Evolutionary conservation across 106 monocot species (phyloP).

Genomic region (Cymbidium sinense): DNA sequence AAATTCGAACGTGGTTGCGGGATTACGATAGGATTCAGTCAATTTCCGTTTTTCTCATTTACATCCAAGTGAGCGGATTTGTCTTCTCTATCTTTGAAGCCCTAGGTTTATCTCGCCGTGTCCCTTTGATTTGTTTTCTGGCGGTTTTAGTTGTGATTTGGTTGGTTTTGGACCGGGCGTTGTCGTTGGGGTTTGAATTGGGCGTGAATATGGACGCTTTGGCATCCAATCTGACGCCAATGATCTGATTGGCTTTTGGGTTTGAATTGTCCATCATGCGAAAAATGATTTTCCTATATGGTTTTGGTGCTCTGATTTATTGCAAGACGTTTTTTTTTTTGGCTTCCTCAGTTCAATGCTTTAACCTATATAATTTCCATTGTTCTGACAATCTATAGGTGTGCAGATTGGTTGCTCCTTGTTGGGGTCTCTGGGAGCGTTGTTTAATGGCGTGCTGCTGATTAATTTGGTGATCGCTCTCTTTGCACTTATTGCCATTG

Average conservation of each 20-base stretch:
- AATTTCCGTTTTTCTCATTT: conserved; percentile 41
- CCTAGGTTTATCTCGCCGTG: background rate
- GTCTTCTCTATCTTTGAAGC: background rate
- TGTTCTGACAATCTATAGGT: background rate
- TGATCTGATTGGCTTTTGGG: background rate
- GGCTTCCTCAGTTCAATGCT: background rate
- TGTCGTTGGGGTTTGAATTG: background rate
- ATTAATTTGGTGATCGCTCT: conserved; percentile 58
- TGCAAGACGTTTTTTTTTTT: background rate
- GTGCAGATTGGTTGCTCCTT: conserved; percentile 63
- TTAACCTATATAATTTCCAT: background rate
- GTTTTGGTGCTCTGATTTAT: background rate
- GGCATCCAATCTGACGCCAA: background rate
- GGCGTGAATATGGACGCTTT: background rate
- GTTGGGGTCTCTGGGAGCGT: conserved; percentile 57
- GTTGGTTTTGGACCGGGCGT: background rate
- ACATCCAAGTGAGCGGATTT: conserved; percentile 33
- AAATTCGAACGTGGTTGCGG: conserved; percentile 41
- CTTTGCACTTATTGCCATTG: conserved; percentile 68
- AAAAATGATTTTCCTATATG: background rate
- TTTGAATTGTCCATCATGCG: background rate
- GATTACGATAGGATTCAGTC: conserved; percentile 52
- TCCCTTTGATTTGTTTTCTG: background rate
- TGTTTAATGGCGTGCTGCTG: conserved; percentile 66
- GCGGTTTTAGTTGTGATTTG: background rate